A percentile compares a stretch with the other conserved stretches of the same genome.
Evolutionary conservation across 176 grass and related monocot species (phyloP).

Genomic region (Puccinellia tenuiflora): DNA sequence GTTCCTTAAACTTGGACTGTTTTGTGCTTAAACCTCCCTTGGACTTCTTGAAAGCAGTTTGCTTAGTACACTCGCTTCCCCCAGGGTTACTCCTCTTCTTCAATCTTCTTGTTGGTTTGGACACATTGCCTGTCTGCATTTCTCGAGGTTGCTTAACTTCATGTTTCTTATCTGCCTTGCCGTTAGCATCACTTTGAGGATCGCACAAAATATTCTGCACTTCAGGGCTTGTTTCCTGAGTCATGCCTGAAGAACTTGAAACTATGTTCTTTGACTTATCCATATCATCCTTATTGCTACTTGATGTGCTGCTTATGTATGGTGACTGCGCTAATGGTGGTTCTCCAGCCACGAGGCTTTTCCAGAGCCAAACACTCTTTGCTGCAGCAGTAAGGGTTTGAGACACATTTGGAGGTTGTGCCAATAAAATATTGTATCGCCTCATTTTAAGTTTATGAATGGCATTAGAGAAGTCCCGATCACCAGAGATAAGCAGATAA

Average conservation of each 20-base stretch:
- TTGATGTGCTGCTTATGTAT: slow-evolving; percentile 50
- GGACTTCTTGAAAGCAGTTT: background rate
- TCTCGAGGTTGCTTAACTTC: slow-evolving; percentile 49
- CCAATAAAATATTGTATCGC: slow-evolving; percentile 93
- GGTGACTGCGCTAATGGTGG: slow-evolving; percentile 63
- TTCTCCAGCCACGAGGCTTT: slow-evolving; percentile 66
- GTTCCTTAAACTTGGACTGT: background rate
- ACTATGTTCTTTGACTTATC: slow-evolving; percentile 20
- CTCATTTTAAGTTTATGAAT: slow-evolving; percentile 90
- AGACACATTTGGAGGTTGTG: slow-evolving; percentile 90
- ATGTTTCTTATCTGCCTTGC: slow-evolving; percentile 40
- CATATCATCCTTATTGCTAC: slow-evolving; percentile 26
- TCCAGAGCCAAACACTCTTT: slow-evolving; percentile 88
- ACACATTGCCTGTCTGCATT: slow-evolving; percentile 34
- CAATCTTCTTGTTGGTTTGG: slow-evolving; percentile 29
- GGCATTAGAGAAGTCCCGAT: slow-evolving; percentile 92
- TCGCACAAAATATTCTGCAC: slow-evolving; percentile 26
- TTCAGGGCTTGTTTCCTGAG: slow-evolving; percentile 16
- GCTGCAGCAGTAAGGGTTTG: slow-evolving; percentile 78
- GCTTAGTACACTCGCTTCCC: background rate
- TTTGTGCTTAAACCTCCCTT: background rate
- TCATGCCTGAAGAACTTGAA: slow-evolving; percentile 43
- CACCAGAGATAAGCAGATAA: slow-evolving; percentile 93
- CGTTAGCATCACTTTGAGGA: slow-evolving; percentile 54
- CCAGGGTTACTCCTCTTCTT: background rate